Conservation (phyloP, 352 stramenopile genomes). For the Phytophthora constricta region DNA sequence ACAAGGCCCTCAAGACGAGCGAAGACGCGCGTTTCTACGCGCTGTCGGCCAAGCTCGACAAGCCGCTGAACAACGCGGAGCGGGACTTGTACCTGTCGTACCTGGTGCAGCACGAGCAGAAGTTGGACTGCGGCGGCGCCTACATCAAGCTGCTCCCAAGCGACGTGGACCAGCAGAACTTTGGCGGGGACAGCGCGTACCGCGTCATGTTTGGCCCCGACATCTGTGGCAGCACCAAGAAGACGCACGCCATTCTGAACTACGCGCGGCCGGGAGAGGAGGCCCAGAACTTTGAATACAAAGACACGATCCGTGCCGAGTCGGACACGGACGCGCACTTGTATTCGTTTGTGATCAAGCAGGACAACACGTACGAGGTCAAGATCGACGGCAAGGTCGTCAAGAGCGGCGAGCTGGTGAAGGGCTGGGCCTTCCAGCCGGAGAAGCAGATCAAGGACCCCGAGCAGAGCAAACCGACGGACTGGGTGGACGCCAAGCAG, state of each 20-base stretch:
- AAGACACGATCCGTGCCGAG: conserved; percentile 80
- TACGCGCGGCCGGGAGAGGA: conserved; percentile 96
- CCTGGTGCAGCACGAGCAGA: conserved; percentile 98
- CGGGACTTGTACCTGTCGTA: conserved; percentile 96
- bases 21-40: conserved; percentile 98
- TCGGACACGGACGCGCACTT: conserved; percentile 93
- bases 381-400: conserved; percentile 97
- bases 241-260: conserved; percentile 99
- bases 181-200: conserved; percentile 96
- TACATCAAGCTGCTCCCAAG: conserved; percentile 99
- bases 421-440: conserved; percentile 97
- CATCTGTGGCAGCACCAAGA: conserved; percentile 97
- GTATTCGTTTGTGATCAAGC: conserved; percentile 97
- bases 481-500: conserved; percentile 98
- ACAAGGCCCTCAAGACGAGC: conserved; percentile 96
- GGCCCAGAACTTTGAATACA: conserved; percentile 92
- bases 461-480: conserved; percentile 94
- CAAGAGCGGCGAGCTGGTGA: conserved; percentile 89
- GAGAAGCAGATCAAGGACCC: conserved; percentile 98
- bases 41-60: conserved; percentile 92
- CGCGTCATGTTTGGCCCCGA: conserved; percentile 99
- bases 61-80: conserved; percentile 89
- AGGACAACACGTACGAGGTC: conserved; percentile 98
- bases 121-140: conserved; percentile 98
- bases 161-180: conserved; percentile 92